Evolutionary conservation across 1,284 basidiomycete species (phyloP).

Genomic region (Golubevia sp.): DNA sequence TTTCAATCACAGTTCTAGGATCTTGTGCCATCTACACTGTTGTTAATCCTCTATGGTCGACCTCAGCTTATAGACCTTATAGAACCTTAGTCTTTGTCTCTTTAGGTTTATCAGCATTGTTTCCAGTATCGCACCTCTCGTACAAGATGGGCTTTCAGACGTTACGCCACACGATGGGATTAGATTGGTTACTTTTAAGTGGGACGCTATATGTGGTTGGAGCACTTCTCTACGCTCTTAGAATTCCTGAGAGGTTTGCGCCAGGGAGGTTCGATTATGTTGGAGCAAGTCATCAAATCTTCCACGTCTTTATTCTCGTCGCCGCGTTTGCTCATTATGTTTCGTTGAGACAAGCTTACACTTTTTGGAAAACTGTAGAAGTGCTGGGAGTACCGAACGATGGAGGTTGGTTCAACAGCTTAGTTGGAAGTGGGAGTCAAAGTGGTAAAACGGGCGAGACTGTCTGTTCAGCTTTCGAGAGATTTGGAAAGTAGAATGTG

Average conservation of each 20-base stretch:
- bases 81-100: constrained; percentile 80
- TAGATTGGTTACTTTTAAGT: constrained; percentile 67
- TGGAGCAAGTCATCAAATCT: constrained; percentile 79
- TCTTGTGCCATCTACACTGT: constrained; percentile 72
- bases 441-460: no score
- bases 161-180: constrained; percentile 71
- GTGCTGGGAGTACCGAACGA: constrained; percentile 8
- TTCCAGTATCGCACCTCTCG: constrained; percentile 74
- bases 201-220: constrained; percentile 47
- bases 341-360: constrained; percentile 37
- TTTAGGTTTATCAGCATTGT: constrained; percentile 74
- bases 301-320: constrained; percentile 79
- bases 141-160: constrained; percentile 67
- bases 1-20: no score
- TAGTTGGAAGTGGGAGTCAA: no score
- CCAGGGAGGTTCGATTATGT: constrained; percentile 82
- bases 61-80: constrained; percentile 75
- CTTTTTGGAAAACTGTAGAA: constrained; percentile 55
- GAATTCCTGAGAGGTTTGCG: constrained; percentile 77
- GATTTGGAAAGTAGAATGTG: no score
- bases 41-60: constrained; percentile 76
- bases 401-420: not conserved
- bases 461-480: no score
- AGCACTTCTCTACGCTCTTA: constrained; percentile 66
- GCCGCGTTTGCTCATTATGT: constrained; percentile 78